phyloP scores from a whole-genome alignment of 2,329 filamentous ascomycete species.

The Zarea fungicola region DNA sequence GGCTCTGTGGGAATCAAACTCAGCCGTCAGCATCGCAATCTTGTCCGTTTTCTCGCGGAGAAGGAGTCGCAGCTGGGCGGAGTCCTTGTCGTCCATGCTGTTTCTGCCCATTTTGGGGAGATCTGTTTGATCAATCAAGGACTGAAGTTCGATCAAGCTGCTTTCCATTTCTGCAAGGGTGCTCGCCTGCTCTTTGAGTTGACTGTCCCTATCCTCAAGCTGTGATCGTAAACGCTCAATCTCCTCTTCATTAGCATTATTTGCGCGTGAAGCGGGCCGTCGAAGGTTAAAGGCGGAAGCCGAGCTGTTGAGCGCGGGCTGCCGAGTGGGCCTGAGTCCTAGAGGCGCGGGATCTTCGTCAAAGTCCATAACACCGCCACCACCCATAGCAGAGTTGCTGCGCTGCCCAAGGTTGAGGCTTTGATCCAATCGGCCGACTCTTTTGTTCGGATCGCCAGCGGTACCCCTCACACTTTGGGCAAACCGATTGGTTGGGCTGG shows the following conservation, averaged over 20 bases:
- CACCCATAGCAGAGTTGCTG: slow-evolving; percentile 55
- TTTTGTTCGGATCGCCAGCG: slow-evolving; percentile 57
- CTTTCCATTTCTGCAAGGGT: slow-evolving; percentile 86
- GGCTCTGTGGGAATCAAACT: slow-evolving; percentile 90
- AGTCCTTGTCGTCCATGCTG: slow-evolving; percentile 64
- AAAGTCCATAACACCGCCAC: slow-evolving; percentile 43
- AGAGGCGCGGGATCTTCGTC: slow-evolving; percentile 56
- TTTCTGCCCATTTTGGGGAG: slow-evolving; percentile 35
- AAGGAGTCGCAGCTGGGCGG: slow-evolving; percentile 70
- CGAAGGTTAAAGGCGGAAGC: slow-evolving; percentile 49
- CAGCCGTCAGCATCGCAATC: slow-evolving; percentile 84
- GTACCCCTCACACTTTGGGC: slow-evolving; percentile 59
- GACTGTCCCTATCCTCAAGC: slow-evolving; percentile 77
- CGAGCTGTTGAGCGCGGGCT: slow-evolving; percentile 50
- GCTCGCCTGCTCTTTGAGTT: slow-evolving; percentile 81
- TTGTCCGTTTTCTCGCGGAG: slow-evolving; percentile 95
- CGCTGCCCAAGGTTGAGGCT: slow-evolving; percentile 50
- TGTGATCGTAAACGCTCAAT: slow-evolving; percentile 66
- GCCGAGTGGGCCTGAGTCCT: slow-evolving; percentile 45
- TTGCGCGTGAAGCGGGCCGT: slow-evolving; percentile 49
- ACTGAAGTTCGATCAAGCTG: slow-evolving; percentile 71
- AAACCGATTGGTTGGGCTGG: slow-evolving; percentile 50
- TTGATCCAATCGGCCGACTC: slow-evolving; percentile 39
- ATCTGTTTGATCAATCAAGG: slow-evolving; percentile 59
- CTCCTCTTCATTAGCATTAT: slow-evolving; percentile 60